A percentile compares a stretch with the other conserved stretches of the same genome.
Evolutionary conservation across 768 basidiomycete genomes (phyloP).

Genomic region (Podaxis rugospora): DNA sequence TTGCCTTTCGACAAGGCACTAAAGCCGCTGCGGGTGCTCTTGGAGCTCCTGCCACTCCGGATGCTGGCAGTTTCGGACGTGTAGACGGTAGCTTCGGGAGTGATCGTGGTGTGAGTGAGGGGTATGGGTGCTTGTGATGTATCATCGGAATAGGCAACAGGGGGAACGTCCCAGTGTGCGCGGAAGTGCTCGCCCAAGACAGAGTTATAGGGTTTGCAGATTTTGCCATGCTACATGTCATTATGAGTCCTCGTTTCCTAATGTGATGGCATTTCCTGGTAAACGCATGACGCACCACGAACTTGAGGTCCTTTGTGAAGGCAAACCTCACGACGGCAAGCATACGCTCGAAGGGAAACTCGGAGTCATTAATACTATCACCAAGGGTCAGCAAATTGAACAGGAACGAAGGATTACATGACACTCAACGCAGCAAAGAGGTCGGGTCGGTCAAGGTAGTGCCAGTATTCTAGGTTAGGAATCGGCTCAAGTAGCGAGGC

Average conservation of each 20-base stretch:
- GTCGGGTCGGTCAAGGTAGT: conserved; percentile 88
- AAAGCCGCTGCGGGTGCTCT: conserved; percentile 54
- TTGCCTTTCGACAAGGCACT: conserved; percentile 52
- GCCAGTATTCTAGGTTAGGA: conserved; percentile 96
- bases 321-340: conserved; percentile 85
- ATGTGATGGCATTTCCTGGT: conserved; percentile 1
- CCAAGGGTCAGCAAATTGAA: conserved; percentile 1
- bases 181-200: conserved; percentile 89
- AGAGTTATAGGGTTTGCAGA: conserved; percentile 91
- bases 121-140: conserved; percentile 41
- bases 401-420: not conserved
- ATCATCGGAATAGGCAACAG: conserved; percentile 49
- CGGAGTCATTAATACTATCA: conserved; percentile 83
- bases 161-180: conserved; percentile 79
- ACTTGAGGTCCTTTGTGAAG: conserved; percentile 93
- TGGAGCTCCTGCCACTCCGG: conserved; percentile 56
- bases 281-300: conserved; percentile 54
- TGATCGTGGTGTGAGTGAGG: conserved; percentile 31
- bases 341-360: conserved; percentile 93
- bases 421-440: conserved; percentile 81
- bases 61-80: conserved; percentile 51
- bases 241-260: not conserved
- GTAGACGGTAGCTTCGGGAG: conserved; percentile 16
- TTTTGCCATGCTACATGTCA: conserved; percentile 70
- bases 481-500: conserved; percentile 91